Base-by-base conservation (phyloP, 2,329 filamentous ascomycete species). In the Geosmithia morbida region DNA sequence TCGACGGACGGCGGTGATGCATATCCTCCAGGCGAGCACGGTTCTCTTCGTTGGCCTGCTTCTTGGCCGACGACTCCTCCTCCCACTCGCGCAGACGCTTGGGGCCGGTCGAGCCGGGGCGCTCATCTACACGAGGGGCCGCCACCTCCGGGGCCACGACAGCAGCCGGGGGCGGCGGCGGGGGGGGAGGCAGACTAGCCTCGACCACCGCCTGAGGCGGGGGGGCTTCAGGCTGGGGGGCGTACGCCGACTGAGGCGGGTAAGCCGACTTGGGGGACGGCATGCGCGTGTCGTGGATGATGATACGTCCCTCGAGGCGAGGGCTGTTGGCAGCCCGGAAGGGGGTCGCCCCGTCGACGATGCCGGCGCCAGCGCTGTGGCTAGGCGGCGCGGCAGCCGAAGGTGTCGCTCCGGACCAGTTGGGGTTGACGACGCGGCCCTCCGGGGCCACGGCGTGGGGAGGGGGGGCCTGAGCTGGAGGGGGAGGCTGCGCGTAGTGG, bases 81-180 rank as follows among this genome's bases (percentile, higher is more conserved):
- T 97, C 92, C 89, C 92, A 96, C 58, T 97, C 92, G 45, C 89
- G 82, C 61, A 81, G 75, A 49, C 92, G 79, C 73, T 98, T 98
- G 49, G 83, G 79, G 3, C 77, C 77, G 11, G 86, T 84, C 39
- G 87, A 94, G 1, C 83, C 66, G 17, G 88, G 86, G n/a, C 88
- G 77, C 48, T 94, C 74, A 47, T 78, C 75, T 50, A 77, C 68
- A 47, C 66, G 64, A 16, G 33, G 6, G 48, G 73, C 83, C 50
- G 73, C 83, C 50, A 77, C 72, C 20, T 78, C 76, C 57, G 90
- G 83, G 44, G 83, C 81, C 43, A 83, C 78, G 49, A 72, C 67
- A 1, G 66, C 56, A 3, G 66, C 66, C 46, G 69, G 68, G 19
- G 67, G 66, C 49, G 78, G 79, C 37, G 79, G 76, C 29, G 82